phyloP scores from a whole-genome alignment of 352 stramenopile genomes.

The Pythium apleroticum region DNA sequence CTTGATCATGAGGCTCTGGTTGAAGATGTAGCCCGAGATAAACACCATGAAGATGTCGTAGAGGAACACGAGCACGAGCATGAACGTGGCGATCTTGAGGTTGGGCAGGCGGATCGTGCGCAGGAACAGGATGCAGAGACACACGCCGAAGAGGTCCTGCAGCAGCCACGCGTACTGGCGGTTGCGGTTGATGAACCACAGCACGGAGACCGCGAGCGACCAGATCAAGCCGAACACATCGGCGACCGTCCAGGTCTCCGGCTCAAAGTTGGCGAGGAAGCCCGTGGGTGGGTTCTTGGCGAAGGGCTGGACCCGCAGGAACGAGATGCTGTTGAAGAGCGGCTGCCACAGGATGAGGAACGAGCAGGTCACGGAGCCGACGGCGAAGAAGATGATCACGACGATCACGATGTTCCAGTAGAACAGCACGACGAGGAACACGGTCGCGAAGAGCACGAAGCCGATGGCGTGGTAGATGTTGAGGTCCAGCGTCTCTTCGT shows the following conservation, averaged over 20 bases:
- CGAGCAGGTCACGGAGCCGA: slow-evolving; percentile 54
- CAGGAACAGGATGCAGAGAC: slow-evolving; percentile 94
- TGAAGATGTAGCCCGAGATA: slow-evolving; percentile 90
- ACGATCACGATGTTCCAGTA: slow-evolving; percentile 82
- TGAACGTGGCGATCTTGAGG: slow-evolving; percentile 89
- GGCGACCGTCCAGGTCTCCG: slow-evolving; percentile 79
- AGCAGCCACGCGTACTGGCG: slow-evolving; percentile 89
- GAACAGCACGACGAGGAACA: slow-evolving; percentile 91
- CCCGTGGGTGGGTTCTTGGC: slow-evolving; percentile 23
- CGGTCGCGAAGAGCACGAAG: slow-evolving; percentile 91
- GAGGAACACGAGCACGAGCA: slow-evolving; percentile 93
- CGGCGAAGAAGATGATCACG: slow-evolving; percentile 66
- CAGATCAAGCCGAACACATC: slow-evolving; percentile 83
- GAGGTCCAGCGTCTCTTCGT: slow-evolving; percentile 87
- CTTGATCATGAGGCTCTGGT: slow-evolving; percentile 94
- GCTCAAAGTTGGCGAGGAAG: slow-evolving; percentile 40
- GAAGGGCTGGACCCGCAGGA: slow-evolving; percentile 37
- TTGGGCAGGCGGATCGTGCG: slow-evolving; percentile 90
- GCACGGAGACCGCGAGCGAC: slow-evolving; percentile 39
- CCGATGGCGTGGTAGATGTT: slow-evolving; percentile 83
- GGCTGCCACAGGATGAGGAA: slow-evolving; percentile 63
- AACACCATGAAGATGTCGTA: slow-evolving; percentile 98
- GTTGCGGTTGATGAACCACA: slow-evolving; percentile 79
- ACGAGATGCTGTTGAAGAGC: slow-evolving; percentile 46
- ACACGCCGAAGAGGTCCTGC: slow-evolving; percentile 93